Percentiles rank a stretch among this genome's conserved stretches.
Conservation (phyloP, 441 rosid genomes). For the Cnidoscolus chayamansa region DNA sequence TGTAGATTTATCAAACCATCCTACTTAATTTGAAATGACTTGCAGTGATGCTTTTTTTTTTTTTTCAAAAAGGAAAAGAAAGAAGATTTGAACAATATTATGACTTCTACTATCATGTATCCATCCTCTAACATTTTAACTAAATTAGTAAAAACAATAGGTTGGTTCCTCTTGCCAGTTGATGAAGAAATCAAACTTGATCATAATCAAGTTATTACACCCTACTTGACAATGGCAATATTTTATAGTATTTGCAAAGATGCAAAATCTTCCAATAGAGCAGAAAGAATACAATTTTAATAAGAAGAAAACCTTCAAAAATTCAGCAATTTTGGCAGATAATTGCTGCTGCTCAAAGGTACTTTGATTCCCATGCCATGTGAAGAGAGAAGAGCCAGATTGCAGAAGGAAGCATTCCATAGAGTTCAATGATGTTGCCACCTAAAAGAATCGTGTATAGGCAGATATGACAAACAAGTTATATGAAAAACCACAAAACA, state of each 20-base stretch:
- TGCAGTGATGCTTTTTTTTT: not conserved
- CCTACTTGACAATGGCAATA: not conserved
- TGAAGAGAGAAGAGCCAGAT: conserved; percentile 87
- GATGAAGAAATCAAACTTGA: not conserved
- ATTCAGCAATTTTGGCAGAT: conserved; percentile 77
- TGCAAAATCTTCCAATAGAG: not conserved
- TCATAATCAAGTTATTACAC: not conserved
- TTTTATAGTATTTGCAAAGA: not conserved
- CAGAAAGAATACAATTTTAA: not conserved
- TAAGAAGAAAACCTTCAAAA: conserved; percentile 61
- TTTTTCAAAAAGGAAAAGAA: not conserved
- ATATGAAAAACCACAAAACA: not conserved
- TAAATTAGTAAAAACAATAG: not conserved
- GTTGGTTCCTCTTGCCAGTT: not conserved
- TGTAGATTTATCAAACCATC: not conserved
- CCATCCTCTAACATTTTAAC: not conserved
- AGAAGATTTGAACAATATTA: not conserved
- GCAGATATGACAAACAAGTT: not conserved
- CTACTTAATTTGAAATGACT: not conserved
- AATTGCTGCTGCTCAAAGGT: conserved; percentile 82
- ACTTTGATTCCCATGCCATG: conserved; percentile 97
- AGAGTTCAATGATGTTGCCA: conserved; percentile 84
- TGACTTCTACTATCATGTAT: not conserved
- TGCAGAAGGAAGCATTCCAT: conserved; percentile 90
- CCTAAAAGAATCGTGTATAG: conserved; percentile 38